A percentile compares a stretch with the other conserved stretches of the same genome.
Evolutionary conservation across 2,329 filamentous ascomycete genomes (phyloP).

Genomic region (Akanthomyces muscarius): DNA sequence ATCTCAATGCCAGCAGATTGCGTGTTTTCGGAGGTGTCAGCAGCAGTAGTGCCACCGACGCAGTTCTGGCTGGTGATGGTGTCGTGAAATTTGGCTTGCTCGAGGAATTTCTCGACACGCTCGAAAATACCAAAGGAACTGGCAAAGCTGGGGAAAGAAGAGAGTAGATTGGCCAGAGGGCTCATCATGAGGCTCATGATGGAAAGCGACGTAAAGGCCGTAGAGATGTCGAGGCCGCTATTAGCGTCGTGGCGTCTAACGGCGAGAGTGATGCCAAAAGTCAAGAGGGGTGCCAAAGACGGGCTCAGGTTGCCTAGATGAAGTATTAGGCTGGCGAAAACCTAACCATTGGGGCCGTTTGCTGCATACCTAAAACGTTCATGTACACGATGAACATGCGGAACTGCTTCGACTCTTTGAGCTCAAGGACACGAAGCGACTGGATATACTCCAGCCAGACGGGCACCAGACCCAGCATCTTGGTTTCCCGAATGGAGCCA

Average conservation of each 20-base stretch:
- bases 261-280: slow-evolving; percentile 23
- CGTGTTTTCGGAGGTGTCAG: not conserved
- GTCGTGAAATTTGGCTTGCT: not conserved
- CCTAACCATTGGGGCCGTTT: not conserved
- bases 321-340: not conserved
- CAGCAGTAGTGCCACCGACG: no score
- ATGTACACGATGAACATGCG: slow-evolving; percentile 21
- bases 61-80: not conserved
- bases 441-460: slow-evolving; percentile 22
- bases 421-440: slow-evolving; percentile 21
- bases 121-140: slow-evolving; percentile 25
- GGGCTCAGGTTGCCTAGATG: slow-evolving; percentile 16
- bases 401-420: slow-evolving; percentile 22
- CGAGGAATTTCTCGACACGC: slow-evolving; percentile 22
- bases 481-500: slow-evolving; percentile 28
- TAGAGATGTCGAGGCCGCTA: slow-evolving; percentile 11
- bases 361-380: slow-evolving; percentile 17
- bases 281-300: slow-evolving; percentile 20
- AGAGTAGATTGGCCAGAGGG: slow-evolving; percentile 23
- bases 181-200: slow-evolving; percentile 24
- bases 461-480: slow-evolving; percentile 27
- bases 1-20: not conserved
- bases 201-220: slow-evolving; percentile 24
- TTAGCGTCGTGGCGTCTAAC: slow-evolving; percentile 2
- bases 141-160: slow-evolving; percentile 22